Conservation (phyloP, 805 yeast genomes). For the Pichia manshurica region DNA sequence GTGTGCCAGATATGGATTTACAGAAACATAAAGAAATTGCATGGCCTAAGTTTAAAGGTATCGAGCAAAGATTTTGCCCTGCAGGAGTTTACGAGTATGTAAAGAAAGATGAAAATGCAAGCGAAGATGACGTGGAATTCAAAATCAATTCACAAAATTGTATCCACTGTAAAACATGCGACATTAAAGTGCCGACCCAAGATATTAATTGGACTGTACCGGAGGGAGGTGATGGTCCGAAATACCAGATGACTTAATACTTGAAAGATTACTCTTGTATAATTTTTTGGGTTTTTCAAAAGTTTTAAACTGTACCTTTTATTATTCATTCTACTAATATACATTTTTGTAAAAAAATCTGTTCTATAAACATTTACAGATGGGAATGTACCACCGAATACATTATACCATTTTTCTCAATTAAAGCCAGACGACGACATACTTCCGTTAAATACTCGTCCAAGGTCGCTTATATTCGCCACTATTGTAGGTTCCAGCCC, state of each 20-base stretch:
- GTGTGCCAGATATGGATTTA: conserved; percentile 58
- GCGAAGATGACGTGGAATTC: conserved; percentile 71
- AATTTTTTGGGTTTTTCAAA: not conserved
- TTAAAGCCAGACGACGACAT: not conserved
- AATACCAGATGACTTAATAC: conserved; percentile 67
- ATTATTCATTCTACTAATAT: not conserved
- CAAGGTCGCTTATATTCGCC: conserved; percentile 24
- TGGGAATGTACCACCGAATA: too few species aligned
- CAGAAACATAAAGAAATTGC: conserved; percentile 60
- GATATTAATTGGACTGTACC: conserved; percentile 97
- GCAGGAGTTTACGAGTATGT: conserved; percentile 96
- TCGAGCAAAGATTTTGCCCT: conserved; percentile 92
- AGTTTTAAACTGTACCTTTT: not conserved
- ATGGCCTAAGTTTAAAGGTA: conserved; percentile 76
- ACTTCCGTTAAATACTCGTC: conserved; percentile 22
- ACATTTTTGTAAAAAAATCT: not conserved
- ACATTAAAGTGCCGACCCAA: conserved; percentile 91
- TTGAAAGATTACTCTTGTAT: not conserved
- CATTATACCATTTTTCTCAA: too few species aligned
- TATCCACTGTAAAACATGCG: conserved; percentile 98
- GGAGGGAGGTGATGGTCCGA: conserved; percentile 99
- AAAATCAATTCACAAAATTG: conserved; percentile 96
- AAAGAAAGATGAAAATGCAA: conserved; percentile 35
- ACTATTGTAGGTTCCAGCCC: conserved; percentile 20
- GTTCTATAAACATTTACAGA: not conserved